A percentile compares a stretch with the other conserved stretches of the same genome.
These are phyloP conservation scores for Gnetum montanum DNA, from an alignment of 75 land plant genomes.

Conservation along the genomic window DNA sequence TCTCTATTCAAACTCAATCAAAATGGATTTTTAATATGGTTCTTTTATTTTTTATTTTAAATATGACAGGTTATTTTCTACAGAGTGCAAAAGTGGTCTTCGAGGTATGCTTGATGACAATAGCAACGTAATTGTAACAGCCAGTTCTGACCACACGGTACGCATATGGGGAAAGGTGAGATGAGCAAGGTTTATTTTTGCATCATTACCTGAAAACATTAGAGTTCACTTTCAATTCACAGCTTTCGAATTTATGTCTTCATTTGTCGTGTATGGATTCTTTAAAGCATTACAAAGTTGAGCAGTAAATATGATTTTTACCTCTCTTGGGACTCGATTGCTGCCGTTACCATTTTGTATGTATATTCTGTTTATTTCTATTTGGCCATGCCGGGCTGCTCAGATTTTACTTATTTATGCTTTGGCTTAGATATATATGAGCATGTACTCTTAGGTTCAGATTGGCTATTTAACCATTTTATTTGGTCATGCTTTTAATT, in stretches of 20 bases:
- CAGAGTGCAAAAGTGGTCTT: neutral
- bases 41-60: too few species aligned
- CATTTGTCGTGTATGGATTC: neutral
- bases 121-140: constrained; percentile 35
- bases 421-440: neutral
- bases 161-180: constrained; percentile 62
- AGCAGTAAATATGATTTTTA: neutral
- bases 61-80: neutral
- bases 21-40: too few species aligned
- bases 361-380: neutral
- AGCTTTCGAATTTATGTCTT: too few species aligned
- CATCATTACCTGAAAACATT: neutral
- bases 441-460: neutral
- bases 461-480: neutral
- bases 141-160: constrained; percentile 55
- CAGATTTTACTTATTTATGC: neutral
- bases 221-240: neutral
- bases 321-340: too few species aligned
- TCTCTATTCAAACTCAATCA: too few species aligned
- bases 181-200: neutral
- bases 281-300: too few species aligned
- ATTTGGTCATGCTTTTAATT: neutral
- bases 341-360: too few species aligned
- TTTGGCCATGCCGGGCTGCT: neutral
- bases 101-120: constrained; percentile 15